Evolutionary conservation across 192 early-diverging fungal species (phyloP), one percentile per base, ranked within the genome.

Genomic region (Entomortierella beljakovae): DNA sequence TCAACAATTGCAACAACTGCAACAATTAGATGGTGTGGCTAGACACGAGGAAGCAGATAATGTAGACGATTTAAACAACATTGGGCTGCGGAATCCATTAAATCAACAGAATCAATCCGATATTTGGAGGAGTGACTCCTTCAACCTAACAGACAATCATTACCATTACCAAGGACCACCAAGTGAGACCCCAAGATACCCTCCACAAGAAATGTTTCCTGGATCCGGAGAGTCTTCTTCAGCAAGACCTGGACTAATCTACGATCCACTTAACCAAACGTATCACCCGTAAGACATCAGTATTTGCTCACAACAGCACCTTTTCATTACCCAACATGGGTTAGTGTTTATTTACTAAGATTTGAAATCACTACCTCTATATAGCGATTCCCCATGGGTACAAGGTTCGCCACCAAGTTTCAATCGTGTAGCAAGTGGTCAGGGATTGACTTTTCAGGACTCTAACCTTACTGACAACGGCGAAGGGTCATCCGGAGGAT

Each of bases 211-310:
- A 22, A 23, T 20, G 6, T 32, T 56, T 22, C 50, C 38, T 25
- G n/a, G 23, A 6, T 4, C 29, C 23, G 68, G 51, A 46, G 57
- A 52, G 40, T 43, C 57, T 15, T 53, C 68, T 0, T 53, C 57
- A 38, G 31, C 38, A 2, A 61, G 68, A 42, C 20, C 68, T 18
- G 68, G 68, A 43, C 61, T 54, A 28, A 34, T 70, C 9, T 61
- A 70, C 46, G 68, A 61, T 11, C 51, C 68, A 7, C 58, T 55
- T 20, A 70, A 40, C 32, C 58, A 70, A 20, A 70, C 68, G 2
- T 69, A 50, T 34, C 67, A 69, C 25, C 57, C 67, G 67, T 69
- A 69, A 60, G 67, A 1, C 6, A 16, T 43, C 22, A 28, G 20
- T 53, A 35, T 57, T n/a, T 35, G 49, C 26, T 29, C 8, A 48